A percentile compares a stretch with the other conserved stretches of the same genome.
Conservation (phyloP, 257 asterid species). For the Mitragyna speciosa region DNA sequence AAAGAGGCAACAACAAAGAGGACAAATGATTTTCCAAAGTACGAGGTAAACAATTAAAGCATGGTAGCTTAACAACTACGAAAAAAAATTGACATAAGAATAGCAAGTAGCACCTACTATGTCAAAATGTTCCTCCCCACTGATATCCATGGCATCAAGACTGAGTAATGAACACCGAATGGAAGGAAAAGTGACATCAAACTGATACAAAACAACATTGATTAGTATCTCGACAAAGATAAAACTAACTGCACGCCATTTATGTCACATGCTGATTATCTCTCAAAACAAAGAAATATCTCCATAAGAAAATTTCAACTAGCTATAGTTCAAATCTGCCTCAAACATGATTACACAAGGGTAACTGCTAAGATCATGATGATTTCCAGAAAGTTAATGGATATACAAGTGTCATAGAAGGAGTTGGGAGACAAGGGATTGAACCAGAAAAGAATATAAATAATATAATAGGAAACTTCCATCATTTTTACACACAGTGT, state of each 20-base stretch:
- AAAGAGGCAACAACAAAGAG: conserved; percentile 14
- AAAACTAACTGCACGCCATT: neutral
- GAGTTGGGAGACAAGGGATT: neutral
- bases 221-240: neutral
- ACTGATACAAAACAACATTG: conserved; percentile 45
- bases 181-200: conserved; percentile 87
- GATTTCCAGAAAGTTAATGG: neutral
- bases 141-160: conserved; percentile 97
- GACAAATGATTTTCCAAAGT: conserved; percentile 9
- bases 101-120: conserved; percentile 57
- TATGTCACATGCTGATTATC: neutral
- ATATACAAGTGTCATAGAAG: neutral
- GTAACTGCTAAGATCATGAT: neutral
- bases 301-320: neutral
- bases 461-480: neutral
- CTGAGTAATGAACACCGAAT: conserved; percentile 88
- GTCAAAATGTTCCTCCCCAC: conserved; percentile 93
- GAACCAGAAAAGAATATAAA: neutral
- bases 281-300: neutral
- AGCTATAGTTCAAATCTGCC: neutral
- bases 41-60: conserved; percentile 13
- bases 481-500: conserved; percentile 6
- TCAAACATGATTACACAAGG: neutral
- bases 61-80: conserved; percentile 5
- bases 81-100: conserved; percentile 18